These are phyloP conservation scores for Phaeophleospora eucalypticola DNA, from an alignment of 2,329 filamentous ascomycete species.

Conservation along the genomic window DNA sequence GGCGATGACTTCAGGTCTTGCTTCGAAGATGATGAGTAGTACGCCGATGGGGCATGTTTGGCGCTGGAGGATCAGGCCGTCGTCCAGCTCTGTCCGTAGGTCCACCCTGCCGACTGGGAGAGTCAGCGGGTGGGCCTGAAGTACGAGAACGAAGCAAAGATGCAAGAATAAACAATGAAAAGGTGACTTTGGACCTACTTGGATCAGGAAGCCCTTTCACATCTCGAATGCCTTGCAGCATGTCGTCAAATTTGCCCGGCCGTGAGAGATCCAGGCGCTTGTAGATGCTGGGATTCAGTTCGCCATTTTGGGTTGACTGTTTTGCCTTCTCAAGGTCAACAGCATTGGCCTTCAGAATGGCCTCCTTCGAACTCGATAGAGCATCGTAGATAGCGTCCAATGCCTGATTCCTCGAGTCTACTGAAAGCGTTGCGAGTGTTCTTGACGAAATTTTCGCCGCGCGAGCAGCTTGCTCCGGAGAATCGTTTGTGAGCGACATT, in stretches of 20 bases:
- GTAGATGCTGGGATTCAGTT: slow-evolving; percentile 75
- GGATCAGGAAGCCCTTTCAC: slow-evolving; percentile 82
- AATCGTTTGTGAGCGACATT: slow-evolving; percentile 89
- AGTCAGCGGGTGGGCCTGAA: slow-evolving; percentile 26
- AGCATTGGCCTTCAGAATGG: slow-evolving; percentile 82
- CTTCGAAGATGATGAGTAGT: slow-evolving; percentile 97
- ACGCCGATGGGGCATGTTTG: slow-evolving; percentile 94
- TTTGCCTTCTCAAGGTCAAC: slow-evolving; percentile 73
- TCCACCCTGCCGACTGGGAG: slow-evolving; percentile 73
- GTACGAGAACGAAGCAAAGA: background rate
- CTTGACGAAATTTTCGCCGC: slow-evolving; percentile 79
- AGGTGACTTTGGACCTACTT: slow-evolving; percentile 50
- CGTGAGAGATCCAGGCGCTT: slow-evolving; percentile 83
- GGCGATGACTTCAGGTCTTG: slow-evolving; percentile 93
- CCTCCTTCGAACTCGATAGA: slow-evolving; percentile 64
- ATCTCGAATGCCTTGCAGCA: slow-evolving; percentile 91
- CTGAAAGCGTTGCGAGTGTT: slow-evolving; percentile 73
- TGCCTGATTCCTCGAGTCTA: slow-evolving; percentile 74
- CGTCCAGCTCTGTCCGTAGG: slow-evolving; percentile 78
- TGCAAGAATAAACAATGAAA: background rate
- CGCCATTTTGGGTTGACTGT: slow-evolving; percentile 68
- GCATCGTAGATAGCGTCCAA: slow-evolving; percentile 77
- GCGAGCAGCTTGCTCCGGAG: slow-evolving; percentile 70
- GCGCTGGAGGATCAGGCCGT: slow-evolving; percentile 77
- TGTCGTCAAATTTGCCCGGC: slow-evolving; percentile 92